Evolutionary conservation across 768 basidiomycete genomes (phyloP).

Genomic region (Kondoa malvinella): DNA sequence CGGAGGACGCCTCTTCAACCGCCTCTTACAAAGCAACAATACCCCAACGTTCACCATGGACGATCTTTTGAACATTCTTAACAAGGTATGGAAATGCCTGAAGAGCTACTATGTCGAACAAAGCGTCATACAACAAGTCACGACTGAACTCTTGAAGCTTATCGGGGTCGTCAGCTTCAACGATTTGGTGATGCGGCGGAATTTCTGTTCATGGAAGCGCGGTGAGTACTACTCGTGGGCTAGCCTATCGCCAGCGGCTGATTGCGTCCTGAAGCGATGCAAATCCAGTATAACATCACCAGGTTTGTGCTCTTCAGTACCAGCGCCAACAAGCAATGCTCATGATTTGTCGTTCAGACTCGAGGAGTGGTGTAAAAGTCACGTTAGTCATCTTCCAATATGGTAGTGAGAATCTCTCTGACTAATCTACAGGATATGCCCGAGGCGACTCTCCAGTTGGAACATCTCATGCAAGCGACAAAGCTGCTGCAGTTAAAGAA

Average conservation of each 20-base stretch:
- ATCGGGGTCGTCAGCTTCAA: slow-evolving; percentile 96
- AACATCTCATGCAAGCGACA: slow-evolving; percentile 99
- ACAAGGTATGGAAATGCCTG: slow-evolving; percentile 94
- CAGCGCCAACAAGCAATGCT: not conserved
- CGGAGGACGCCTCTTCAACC: slow-evolving; percentile 80
- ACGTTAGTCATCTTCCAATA: slow-evolving; percentile 30
- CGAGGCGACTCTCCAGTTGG: slow-evolving; percentile 87
- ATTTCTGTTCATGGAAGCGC: slow-evolving; percentile 99
- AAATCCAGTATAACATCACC: slow-evolving; percentile 99
- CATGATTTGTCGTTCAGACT: slow-evolving; percentile 35
- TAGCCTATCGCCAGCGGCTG: slow-evolving; percentile 5
- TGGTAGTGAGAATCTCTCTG: not conserved
- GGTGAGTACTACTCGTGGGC: slow-evolving; percentile 41
- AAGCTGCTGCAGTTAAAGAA: slow-evolving; percentile 96
- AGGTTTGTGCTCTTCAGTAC: slow-evolving; percentile 14
- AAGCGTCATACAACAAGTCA: slow-evolving; percentile 81
- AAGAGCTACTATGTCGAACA: slow-evolving; percentile 99
- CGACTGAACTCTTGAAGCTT: slow-evolving; percentile 84
- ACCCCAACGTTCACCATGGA: slow-evolving; percentile 95
- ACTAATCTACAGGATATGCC: slow-evolving; percentile 54
- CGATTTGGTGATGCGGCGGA: slow-evolving; percentile 91
- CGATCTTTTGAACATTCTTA: slow-evolving; percentile 85
- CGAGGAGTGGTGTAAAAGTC: slow-evolving; percentile 99
- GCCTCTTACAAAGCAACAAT: slow-evolving; percentile 66
- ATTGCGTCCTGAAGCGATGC: slow-evolving; percentile 56